Conservation (phyloP, 2,329 filamentous ascomycete species). For the Chaetoscypha palmicola region DNA sequence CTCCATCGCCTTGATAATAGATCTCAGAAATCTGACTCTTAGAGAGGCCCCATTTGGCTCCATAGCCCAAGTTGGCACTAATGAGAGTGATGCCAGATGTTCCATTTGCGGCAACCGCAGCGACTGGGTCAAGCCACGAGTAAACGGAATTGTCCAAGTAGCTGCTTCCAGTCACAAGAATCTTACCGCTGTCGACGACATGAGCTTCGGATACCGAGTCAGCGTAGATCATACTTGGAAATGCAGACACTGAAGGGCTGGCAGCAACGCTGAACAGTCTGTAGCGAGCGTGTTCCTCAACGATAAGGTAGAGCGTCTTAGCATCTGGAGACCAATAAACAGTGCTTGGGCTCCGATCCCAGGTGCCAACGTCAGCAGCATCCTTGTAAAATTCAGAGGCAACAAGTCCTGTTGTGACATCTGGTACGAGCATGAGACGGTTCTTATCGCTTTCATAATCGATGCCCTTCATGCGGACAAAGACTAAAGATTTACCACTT, state of each 20-base stretch:
- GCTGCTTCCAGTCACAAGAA: slow-evolving; percentile 53
- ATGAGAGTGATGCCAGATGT: slow-evolving; percentile 17
- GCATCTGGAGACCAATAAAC: slow-evolving; percentile 51
- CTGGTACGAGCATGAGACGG: slow-evolving; percentile 54
- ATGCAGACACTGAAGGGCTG: slow-evolving; percentile 31
- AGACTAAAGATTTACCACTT: slow-evolving; percentile 61
- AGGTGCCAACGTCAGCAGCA: slow-evolving; percentile 50
- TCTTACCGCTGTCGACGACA: slow-evolving; percentile 32
- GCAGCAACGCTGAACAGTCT: slow-evolving; percentile 53
- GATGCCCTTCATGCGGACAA: slow-evolving; percentile 66
- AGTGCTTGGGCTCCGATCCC: slow-evolving; percentile 49
- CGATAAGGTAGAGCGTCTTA: slow-evolving; percentile 57
- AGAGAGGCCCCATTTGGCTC: slow-evolving; percentile 16
- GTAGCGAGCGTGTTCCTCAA: slow-evolving; percentile 58
- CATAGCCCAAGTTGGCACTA: slow-evolving; percentile 17
- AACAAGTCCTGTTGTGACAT: slow-evolving; percentile 47
- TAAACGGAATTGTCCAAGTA: slow-evolving; percentile 66
- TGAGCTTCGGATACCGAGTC: slow-evolving; percentile 12
- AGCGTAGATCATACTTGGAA: slow-evolving; percentile 11
- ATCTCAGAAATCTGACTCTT: slow-evolving; percentile 20
- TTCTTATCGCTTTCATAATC: slow-evolving; percentile 77
- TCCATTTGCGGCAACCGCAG: slow-evolving; percentile 14
- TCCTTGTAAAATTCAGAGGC: slow-evolving; percentile 54
- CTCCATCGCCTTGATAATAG: slow-evolving; percentile 21
- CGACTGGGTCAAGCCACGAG: slow-evolving; percentile 36